Conservation (phyloP, 2,329 filamentous ascomycete species). For the Mollisia scopiformis region DNA sequence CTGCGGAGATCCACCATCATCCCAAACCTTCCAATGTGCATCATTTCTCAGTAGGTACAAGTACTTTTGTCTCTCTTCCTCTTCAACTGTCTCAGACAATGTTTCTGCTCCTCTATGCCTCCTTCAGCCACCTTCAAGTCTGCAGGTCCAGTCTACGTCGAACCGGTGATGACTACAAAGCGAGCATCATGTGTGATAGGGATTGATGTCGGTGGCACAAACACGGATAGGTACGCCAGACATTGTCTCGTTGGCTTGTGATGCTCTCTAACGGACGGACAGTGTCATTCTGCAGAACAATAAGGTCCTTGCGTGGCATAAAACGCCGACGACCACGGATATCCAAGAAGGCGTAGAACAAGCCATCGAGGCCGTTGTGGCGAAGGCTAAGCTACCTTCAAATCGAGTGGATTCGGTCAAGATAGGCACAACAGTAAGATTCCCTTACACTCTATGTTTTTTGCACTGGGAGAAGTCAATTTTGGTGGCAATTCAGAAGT, state of each 20-base stretch:
- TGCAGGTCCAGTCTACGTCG: slow-evolving; percentile 3
- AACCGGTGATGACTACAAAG: slow-evolving; percentile 26
- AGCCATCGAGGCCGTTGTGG: slow-evolving; percentile 48
- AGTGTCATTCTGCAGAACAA: slow-evolving; percentile 31
- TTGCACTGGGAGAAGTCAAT: not conserved
- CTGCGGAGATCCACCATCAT: slow-evolving; percentile 5
- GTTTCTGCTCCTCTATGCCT: slow-evolving; percentile 16
- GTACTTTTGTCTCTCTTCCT: not conserved
- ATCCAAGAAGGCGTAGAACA: slow-evolving; percentile 52
- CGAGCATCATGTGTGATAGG: slow-evolving; percentile 32
- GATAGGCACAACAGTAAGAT: slow-evolving; percentile 44
- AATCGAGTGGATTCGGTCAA: slow-evolving; percentile 48
- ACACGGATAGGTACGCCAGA: slow-evolving; percentile 43
- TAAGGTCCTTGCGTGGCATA: slow-evolving; percentile 44
- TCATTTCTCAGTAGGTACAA: not conserved
- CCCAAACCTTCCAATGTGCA: not conserved
- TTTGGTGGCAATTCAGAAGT: not conserved
- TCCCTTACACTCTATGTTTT: not conserved
- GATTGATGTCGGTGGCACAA: slow-evolving; percentile 63
- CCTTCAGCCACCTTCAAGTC: slow-evolving; percentile 7
- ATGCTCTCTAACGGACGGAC: not conserved
- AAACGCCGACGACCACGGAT: slow-evolving; percentile 52
- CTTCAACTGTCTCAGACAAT: slow-evolving; percentile 2
- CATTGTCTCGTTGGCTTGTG: not conserved
- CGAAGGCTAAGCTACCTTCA: slow-evolving; percentile 41